phyloP scores from a whole-genome alignment of 2,329 filamentous ascomycete species.

The Escovopsis sp. region DNA sequence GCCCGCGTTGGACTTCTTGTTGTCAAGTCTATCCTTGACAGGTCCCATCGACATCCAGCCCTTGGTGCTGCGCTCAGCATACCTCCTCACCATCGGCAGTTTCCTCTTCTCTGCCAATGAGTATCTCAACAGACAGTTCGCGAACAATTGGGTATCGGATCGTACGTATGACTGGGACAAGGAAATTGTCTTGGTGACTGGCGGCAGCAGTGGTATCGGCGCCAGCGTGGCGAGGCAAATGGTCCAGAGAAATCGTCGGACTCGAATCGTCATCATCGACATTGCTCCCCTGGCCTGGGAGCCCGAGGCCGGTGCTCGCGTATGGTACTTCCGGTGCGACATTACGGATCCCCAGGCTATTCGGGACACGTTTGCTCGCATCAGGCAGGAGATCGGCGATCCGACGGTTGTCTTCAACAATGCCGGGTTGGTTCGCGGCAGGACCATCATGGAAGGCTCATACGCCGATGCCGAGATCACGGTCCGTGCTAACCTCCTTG shows the following conservation, averaged over 20 bases:
- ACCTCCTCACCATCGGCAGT: slow-evolving; percentile 5
- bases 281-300: slow-evolving; percentile 17
- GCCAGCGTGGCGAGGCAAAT: slow-evolving; percentile 17
- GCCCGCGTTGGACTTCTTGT: slow-evolving; percentile 4
- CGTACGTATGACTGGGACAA: slow-evolving; percentile 18
- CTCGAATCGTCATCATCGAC: slow-evolving; percentile 20
- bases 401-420: slow-evolving; percentile 24
- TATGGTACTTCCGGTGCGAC: slow-evolving; percentile 22
- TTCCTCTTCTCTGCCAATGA: slow-evolving; percentile 10
- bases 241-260: slow-evolving; percentile 11
- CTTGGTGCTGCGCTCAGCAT: background rate
- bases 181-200: slow-evolving; percentile 25
- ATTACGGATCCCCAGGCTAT: slow-evolving; percentile 19
- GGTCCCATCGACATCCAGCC: background rate
- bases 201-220: slow-evolving; percentile 26
- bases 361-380: slow-evolving; percentile 12
- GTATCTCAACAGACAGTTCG: slow-evolving; percentile 10
- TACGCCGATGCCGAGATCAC: slow-evolving; percentile 17
- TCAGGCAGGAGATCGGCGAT: slow-evolving; percentile 20
- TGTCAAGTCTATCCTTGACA: background rate
- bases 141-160: slow-evolving; percentile 14
- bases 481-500: slow-evolving; percentile 34
- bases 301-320: slow-evolving; percentile 6
- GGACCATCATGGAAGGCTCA: slow-evolving; percentile 15
- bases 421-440: slow-evolving; percentile 17